Percentiles rank a stretch among this genome's conserved stretches.
Conservation (phyloP, 345 rosid genomes). For the Syzygium jambos region DNA sequence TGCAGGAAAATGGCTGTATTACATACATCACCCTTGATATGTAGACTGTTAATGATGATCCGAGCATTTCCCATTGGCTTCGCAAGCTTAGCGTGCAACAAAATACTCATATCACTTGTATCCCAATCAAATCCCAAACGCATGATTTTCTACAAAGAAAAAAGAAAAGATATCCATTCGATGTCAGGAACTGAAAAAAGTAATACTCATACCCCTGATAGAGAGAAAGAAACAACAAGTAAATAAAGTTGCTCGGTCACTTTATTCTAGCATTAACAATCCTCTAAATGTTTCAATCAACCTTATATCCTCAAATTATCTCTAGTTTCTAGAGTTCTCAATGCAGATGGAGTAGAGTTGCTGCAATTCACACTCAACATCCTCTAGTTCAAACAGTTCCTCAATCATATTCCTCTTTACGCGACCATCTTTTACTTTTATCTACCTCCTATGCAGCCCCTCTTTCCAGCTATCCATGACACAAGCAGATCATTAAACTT, state of each 20-base stretch:
- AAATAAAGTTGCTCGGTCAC: neutral
- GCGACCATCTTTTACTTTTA: neutral
- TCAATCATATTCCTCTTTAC: neutral
- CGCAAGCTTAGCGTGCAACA: constrained; percentile 83
- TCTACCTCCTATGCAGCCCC: neutral
- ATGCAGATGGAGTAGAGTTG: neutral
- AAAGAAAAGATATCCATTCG: neutral
- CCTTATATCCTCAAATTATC: neutral
- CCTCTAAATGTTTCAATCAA: neutral
- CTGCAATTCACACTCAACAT: neutral
- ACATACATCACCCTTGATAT: constrained; percentile 93
- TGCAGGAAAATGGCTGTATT: neutral
- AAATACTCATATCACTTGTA: constrained; percentile 65
- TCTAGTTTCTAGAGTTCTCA: neutral
- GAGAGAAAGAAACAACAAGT: neutral
- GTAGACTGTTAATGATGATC: constrained; percentile 84
- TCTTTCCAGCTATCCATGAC: neutral
- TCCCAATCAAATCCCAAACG: constrained; percentile 82
- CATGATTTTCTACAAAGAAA: constrained; percentile 58
- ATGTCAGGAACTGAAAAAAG: neutral
- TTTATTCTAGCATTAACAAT: neutral
- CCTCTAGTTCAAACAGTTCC: neutral
- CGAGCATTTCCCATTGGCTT: constrained; percentile 87
- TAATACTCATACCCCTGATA: neutral
- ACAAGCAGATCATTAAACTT: neutral